phyloP scores from a whole-genome alignment of 352 stramenopile genomes.

The Phytophthora podocarpi region DNA sequence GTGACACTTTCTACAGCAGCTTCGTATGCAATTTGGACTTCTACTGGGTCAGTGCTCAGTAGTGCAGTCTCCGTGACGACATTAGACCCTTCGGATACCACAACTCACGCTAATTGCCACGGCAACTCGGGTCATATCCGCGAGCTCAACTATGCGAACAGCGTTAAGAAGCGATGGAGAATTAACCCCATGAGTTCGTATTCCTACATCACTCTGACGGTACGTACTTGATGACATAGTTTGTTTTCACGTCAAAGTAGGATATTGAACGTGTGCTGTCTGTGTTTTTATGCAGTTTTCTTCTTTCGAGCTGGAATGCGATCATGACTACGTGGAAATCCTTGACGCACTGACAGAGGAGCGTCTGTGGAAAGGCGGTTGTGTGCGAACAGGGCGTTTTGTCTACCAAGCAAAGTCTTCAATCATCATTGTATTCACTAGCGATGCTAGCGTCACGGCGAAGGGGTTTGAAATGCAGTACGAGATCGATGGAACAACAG shows the following conservation, averaged over 20 bases:
- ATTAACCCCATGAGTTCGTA: conserved; percentile 35
- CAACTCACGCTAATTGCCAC: conserved; percentile 28
- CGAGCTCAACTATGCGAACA: conserved; percentile 43
- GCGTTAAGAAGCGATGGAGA: conserved; percentile 37
- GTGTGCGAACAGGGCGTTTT: conserved; percentile 45
- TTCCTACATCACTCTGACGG: conserved; percentile 37
- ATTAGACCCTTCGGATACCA: conserved; percentile 4
- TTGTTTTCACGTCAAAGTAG: no score
- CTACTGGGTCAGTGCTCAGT: conserved; percentile 15
- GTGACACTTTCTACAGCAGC: background rate
- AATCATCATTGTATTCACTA: conserved; percentile 45
- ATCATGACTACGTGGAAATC: conserved; percentile 69
- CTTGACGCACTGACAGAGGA: conserved; percentile 24
- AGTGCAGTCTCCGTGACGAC: conserved; percentile 17
- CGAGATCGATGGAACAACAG: conserved; percentile 32
- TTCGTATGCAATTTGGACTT: conserved; percentile 27
- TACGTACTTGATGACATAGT: conserved; percentile 8
- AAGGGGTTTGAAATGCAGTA: conserved; percentile 57
- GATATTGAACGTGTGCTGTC: background rate
- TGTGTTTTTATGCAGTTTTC: conserved; percentile 22
- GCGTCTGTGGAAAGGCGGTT: conserved; percentile 62
- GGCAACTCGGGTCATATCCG: conserved; percentile 31
- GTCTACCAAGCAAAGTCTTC: conserved; percentile 37
- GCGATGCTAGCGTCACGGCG: conserved; percentile 48
- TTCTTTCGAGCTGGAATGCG: conserved; percentile 67